Evolutionary conservation across 768 basidiomycete species (phyloP).

Genomic region (Tylopilus rubrobrunneus): DNA sequence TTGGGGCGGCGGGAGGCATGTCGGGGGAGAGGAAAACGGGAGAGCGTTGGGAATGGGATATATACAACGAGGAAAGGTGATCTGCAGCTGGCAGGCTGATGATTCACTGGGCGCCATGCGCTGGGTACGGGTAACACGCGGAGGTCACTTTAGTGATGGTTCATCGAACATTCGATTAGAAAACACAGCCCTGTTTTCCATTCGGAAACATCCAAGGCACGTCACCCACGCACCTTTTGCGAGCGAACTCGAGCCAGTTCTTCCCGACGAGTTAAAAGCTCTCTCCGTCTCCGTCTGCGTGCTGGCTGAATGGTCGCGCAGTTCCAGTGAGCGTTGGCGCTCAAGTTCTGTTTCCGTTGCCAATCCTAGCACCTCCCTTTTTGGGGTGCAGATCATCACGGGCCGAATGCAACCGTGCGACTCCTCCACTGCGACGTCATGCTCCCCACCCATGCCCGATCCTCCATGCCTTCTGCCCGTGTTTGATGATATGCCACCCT

Average conservation of each 20-base stretch:
- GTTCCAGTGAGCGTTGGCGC: not conserved
- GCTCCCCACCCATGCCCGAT: conserved; percentile 8
- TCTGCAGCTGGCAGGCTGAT: not conserved
- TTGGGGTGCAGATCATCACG: conserved; percentile 25
- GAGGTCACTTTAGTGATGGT: not conserved
- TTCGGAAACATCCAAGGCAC: conserved; percentile 11
- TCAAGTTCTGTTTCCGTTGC: not conserved
- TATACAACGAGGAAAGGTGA: conserved; percentile 3
- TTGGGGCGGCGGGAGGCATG: conserved; percentile 18
- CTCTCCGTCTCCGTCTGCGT: not conserved
- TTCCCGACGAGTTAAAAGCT: not conserved
- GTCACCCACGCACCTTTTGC: conserved; percentile 5
- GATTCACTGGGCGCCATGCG: not conserved
- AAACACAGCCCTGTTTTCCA: conserved; percentile 30
- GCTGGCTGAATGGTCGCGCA: not conserved
- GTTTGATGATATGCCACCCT: conserved; percentile 13
- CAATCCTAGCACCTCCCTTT: conserved; percentile 14
- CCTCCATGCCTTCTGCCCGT: conserved; percentile 14
- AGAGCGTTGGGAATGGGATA: not conserved
- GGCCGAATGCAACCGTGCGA: not conserved
- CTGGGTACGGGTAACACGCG: not conserved
- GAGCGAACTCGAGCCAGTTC: not conserved
- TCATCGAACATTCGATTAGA: conserved; percentile 27
- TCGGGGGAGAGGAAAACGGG: not conserved
- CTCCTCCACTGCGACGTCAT: conserved; percentile 14